A percentile compares a stretch with the other conserved stretches of the same genome.
phyloP scores from a whole-genome alignment of 2,329 filamentous ascomycete species.

The Neoscytalidium dimidiatum region DNA sequence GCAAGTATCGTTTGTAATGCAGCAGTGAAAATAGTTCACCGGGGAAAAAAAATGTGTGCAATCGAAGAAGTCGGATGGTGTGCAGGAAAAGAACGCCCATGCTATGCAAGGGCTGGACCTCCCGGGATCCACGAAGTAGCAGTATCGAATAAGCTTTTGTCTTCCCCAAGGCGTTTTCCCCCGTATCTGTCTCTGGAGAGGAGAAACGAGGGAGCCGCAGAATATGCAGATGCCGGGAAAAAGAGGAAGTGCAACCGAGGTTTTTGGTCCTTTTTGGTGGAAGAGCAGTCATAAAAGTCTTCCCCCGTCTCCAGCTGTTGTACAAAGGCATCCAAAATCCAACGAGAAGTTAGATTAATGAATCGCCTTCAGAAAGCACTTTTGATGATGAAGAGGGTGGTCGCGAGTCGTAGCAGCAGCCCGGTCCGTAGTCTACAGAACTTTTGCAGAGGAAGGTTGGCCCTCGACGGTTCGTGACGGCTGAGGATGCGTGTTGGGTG shows the following conservation, averaged over 20 bases:
- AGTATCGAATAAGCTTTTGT: not conserved
- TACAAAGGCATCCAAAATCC: constrained; percentile 10
- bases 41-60: constrained; percentile 17
- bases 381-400: not conserved
- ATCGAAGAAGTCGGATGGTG: not conserved
- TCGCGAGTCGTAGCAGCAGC: constrained; percentile 5
- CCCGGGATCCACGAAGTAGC: not conserved
- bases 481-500: not conserved
- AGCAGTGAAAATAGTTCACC: not conserved
- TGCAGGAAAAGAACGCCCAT: not conserved
- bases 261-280: not conserved
- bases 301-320: constrained; percentile 7
- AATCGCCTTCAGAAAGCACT: not conserved
- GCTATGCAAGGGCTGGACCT: constrained; percentile 11
- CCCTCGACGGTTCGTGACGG: constrained; percentile 2
- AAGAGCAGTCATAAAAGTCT: not conserved
- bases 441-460: not conserved
- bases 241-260: not conserved
- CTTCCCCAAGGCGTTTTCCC: not conserved
- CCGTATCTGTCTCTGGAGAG: not conserved
- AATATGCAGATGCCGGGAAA: constrained; percentile 6
- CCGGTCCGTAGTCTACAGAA: not conserved
- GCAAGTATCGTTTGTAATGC: not conserved
- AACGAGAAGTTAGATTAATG: not conserved
- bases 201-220: not conserved